Conservation (phyloP, 2,329 filamentous ascomycete species). For the Neopestalotiopsis clavispora region DNA sequence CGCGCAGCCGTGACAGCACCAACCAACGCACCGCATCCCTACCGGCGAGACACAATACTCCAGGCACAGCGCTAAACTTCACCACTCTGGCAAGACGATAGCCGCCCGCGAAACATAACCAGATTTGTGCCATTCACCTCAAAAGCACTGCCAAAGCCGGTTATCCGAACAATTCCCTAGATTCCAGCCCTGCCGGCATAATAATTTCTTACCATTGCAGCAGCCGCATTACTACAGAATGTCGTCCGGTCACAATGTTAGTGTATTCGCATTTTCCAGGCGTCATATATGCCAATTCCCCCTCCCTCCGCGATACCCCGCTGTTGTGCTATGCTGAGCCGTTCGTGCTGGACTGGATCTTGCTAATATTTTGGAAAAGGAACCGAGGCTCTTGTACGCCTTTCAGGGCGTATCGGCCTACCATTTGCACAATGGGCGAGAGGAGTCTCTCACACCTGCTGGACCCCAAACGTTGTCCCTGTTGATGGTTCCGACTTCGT, state of each 20-base stretch:
- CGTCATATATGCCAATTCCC: not conserved
- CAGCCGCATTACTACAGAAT: conserved; percentile 32
- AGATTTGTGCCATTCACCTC: not conserved
- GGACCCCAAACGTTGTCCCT: conserved; percentile 91
- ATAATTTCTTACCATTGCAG: not conserved
- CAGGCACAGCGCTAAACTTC: conserved; percentile 8
- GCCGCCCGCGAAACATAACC: not conserved
- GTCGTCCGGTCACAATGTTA: conserved; percentile 52
- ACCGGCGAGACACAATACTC: not conserved
- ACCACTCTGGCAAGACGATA: conserved; percentile 6
- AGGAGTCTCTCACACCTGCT: conserved; percentile 80
- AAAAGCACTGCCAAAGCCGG: conserved; percentile 9
- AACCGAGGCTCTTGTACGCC: conserved; percentile 71
- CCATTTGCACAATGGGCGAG: conserved; percentile 86
- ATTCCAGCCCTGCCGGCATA: conserved; percentile 23
- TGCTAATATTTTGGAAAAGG: conserved; percentile 39
- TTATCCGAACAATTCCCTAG: conserved; percentile 5
- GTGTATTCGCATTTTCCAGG: conserved; percentile 16
- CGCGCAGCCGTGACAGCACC: not conserved
- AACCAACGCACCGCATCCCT: not conserved
- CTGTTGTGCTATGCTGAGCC: not conserved
- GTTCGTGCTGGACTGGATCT: not conserved
- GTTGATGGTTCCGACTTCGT: conserved; percentile 92
- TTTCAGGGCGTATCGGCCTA: conserved; percentile 89
- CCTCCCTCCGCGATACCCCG: not conserved